Conservation (phyloP, 495 filamentous ascomycete species). For the Ascobolus immersus region DNA sequence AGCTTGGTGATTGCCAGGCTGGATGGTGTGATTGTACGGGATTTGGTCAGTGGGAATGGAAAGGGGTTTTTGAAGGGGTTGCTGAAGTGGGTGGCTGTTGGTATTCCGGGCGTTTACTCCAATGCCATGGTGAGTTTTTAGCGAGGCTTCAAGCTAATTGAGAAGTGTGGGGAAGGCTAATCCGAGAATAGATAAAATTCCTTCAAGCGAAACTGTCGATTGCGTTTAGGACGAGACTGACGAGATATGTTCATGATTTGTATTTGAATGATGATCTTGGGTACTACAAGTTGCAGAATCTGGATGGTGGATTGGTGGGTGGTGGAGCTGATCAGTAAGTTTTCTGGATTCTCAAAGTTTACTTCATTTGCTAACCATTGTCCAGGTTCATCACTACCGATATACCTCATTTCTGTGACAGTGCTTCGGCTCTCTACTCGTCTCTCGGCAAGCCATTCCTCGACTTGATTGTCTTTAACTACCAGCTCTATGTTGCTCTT, state of each 20-base stretch:
- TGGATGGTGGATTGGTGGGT: conserved; percentile 66
- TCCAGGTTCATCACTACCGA: conserved; percentile 97
- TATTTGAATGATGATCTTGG: conserved; percentile 84
- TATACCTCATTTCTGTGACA: conserved; percentile 75
- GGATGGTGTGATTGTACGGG: conserved; percentile 88
- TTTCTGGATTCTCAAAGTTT: too few species aligned
- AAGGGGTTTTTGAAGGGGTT: conserved; percentile 72
- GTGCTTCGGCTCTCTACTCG: conserved; percentile 81
- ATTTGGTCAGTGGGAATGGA: conserved; percentile 83
- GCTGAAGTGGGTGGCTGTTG: conserved; percentile 53
- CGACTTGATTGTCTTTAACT: conserved; percentile 90
- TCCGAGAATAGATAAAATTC: conserved; percentile 51
- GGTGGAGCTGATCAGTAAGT: conserved; percentile 88
- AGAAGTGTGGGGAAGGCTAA: neutral
- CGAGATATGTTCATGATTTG: conserved; percentile 89
- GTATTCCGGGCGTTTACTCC: conserved; percentile 20
- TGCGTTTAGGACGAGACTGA: conserved; percentile 85
- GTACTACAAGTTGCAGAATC: conserved; percentile 85
- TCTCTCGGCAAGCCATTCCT: conserved; percentile 90
- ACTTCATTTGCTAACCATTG: too few species aligned
- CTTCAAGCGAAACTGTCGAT: conserved; percentile 95
- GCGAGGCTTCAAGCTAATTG: neutral
- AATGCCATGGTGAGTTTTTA: conserved; percentile 13
- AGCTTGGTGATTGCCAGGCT: conserved; percentile 77
- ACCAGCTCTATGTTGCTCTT: conserved; percentile 76